phyloP scores from a whole-genome alignment of 257 asterid genomes.

The Scutellaria galericulata region DNA sequence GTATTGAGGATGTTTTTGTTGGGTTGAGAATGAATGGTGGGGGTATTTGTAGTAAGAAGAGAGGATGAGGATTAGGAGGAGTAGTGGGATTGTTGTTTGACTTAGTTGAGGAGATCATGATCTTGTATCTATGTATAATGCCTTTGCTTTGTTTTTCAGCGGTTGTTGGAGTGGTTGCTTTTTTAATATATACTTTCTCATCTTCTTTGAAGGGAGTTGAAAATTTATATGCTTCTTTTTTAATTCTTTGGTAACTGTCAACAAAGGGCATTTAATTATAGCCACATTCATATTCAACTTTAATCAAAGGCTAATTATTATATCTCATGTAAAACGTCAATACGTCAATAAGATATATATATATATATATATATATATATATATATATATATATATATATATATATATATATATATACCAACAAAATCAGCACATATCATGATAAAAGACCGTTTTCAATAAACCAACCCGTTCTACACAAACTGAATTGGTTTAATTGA shows the following conservation, averaged over 20 bases:
- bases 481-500: too few relatives aligned
- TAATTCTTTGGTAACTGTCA: slow-evolving; percentile 38
- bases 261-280: not conserved
- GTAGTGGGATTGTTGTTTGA: slow-evolving; percentile 27
- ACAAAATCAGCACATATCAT: too few relatives aligned
- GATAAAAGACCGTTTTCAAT: too few relatives aligned
- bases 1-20: not conserved
- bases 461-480: too few relatives aligned
- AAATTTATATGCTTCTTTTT: slow-evolving; percentile 39
- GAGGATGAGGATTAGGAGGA: slow-evolving; percentile 18
- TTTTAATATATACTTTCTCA: not conserved
- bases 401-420: too few relatives aligned
- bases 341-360: too few relatives aligned
- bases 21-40: slow-evolving; percentile 3
- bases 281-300: not conserved
- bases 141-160: slow-evolving; percentile 33
- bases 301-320: too few relatives aligned
- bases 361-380: too few relatives aligned
- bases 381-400: too few relatives aligned
- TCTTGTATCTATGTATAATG: slow-evolving; percentile 17
- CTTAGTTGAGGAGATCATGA: not conserved
- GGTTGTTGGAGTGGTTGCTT: slow-evolving; percentile 58
- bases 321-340: too few relatives aligned
- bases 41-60: slow-evolving; percentile 32
- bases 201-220: not conserved